phyloP scores from a whole-genome alignment of 768 basidiomycete genomes.

The Ephemerocybe angulata region DNA sequence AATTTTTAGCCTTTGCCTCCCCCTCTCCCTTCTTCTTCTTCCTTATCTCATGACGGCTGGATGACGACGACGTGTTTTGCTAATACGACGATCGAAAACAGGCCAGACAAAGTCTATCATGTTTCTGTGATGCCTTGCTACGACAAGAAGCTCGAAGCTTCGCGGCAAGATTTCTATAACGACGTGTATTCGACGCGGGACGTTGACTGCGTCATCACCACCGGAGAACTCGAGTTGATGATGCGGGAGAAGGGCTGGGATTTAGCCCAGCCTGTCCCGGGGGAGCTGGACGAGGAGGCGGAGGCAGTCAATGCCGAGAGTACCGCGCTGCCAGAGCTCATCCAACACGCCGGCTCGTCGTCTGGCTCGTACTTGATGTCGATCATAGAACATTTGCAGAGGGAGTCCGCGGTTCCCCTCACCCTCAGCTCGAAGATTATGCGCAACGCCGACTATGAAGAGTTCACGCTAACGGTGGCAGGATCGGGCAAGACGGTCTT shows the following conservation, averaged over 20 bases:
- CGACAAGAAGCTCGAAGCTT: slow-evolving; percentile 99
- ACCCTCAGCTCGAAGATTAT: slow-evolving; percentile 52
- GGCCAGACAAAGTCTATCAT: slow-evolving; percentile 88
- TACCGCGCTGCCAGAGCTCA: slow-evolving; percentile 65
- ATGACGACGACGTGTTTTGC: too few species aligned
- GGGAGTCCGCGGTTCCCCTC: slow-evolving; percentile 41
- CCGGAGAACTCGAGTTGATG: slow-evolving; percentile 86
- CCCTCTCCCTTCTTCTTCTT: too few species aligned
- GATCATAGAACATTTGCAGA: slow-evolving; percentile 56
- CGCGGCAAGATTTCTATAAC: slow-evolving; percentile 88
- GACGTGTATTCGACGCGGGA: slow-evolving; percentile 80
- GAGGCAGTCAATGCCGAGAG: too few species aligned
- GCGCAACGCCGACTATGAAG: slow-evolving; percentile 76
- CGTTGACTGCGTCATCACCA: slow-evolving; percentile 96
- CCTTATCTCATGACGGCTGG: too few species aligned
- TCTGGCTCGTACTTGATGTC: slow-evolving; percentile 92
- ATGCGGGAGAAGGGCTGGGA: slow-evolving; percentile 83
- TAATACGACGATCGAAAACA: slow-evolving; percentile 25
- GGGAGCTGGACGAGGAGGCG: slow-evolving; percentile 41
- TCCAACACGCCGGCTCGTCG: slow-evolving; percentile 77
- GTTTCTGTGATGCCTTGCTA: slow-evolving; percentile 99
- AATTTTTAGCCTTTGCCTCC: neutral
- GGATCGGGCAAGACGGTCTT: slow-evolving; percentile 65
- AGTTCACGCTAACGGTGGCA: slow-evolving; percentile 51
- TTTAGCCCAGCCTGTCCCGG: slow-evolving; percentile 52